These are phyloP conservation scores for Fusarium nisikadoi DNA, from an alignment of 2,329 filamentous ascomycete genomes.

Conservation along the genomic window DNA sequence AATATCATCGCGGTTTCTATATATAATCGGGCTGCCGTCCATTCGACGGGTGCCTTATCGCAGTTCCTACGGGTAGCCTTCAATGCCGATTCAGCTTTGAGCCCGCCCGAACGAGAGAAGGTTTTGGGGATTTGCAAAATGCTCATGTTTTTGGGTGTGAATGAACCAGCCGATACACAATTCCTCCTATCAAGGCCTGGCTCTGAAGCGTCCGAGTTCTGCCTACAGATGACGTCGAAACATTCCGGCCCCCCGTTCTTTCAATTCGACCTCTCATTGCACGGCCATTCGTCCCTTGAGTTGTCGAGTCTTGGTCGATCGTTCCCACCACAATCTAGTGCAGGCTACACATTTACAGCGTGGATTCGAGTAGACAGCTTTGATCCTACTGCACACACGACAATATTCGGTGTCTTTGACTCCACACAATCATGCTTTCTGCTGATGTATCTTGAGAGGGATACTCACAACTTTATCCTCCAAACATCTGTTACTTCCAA, in stretches of 20 bases:
- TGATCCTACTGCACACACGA: slow-evolving; percentile 87
- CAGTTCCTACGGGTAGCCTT: slow-evolving; percentile 73
- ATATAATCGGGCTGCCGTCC: slow-evolving; percentile 76
- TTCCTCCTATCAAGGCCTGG: slow-evolving; percentile 70
- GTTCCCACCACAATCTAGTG: slow-evolving; percentile 82
- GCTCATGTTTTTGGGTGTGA: slow-evolving; percentile 80
- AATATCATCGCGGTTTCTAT: slow-evolving; percentile 69
- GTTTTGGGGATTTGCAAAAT: slow-evolving; percentile 74
- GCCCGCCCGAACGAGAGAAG: slow-evolving; percentile 64
- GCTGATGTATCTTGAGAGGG: slow-evolving; percentile 91
- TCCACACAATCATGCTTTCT: slow-evolving; percentile 92
- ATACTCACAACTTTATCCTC: slow-evolving; percentile 92
- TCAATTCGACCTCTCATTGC: slow-evolving; percentile 90
- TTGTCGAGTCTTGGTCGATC: slow-evolving; percentile 83
- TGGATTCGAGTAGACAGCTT: slow-evolving; percentile 93
- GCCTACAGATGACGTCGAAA: slow-evolving; percentile 75
- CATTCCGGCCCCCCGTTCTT: slow-evolving; percentile 86
- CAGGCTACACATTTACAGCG: slow-evolving; percentile 89
- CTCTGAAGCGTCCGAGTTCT: slow-evolving; percentile 72
- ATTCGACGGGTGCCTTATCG: slow-evolving; percentile 76
- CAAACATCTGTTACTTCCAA: slow-evolving; percentile 92
- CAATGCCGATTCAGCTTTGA: slow-evolving; percentile 60
- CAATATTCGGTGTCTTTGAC: slow-evolving; percentile 95
- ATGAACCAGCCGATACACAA: slow-evolving; percentile 83
- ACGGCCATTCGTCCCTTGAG: slow-evolving; percentile 92